Evolutionary conservation across 2,329 filamentous ascomycete genomes (phyloP).

Genomic region (Penicillium sp.): DNA sequence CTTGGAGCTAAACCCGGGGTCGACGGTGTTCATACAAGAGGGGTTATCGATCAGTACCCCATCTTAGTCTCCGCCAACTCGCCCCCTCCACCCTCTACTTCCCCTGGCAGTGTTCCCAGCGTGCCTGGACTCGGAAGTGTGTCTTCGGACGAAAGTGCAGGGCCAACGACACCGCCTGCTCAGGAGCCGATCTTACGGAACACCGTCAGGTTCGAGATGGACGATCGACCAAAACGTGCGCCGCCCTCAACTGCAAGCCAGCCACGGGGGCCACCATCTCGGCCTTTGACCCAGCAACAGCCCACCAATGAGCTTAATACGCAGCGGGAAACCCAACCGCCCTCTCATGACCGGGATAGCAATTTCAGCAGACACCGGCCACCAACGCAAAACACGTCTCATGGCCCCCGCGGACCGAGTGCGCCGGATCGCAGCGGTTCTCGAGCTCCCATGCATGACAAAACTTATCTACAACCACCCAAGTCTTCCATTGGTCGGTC

Average conservation of each 20-base stretch:
- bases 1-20: constrained; percentile 30
- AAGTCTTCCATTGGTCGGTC: constrained; percentile 13
- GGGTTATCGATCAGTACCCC: constrained; percentile 45
- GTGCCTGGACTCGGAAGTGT: constrained; percentile 20
- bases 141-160: constrained; percentile 28
- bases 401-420: constrained; percentile 2
- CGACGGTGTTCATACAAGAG: constrained; percentile 34
- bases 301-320: not conserved
- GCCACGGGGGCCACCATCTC: constrained; percentile 7
- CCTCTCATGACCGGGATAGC: constrained; percentile 1
- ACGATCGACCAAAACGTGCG: not conserved
- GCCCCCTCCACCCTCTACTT: constrained; percentile 10
- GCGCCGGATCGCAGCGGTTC: constrained; percentile 7
- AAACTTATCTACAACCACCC: not conserved
- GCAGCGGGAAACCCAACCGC: constrained; percentile 2
- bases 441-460: constrained; percentile 9
- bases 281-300: constrained; percentile 4
- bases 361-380: not conserved
- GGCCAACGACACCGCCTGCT: constrained; percentile 26
- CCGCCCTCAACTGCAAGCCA: constrained; percentile 8
- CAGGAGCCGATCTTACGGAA: constrained; percentile 15
- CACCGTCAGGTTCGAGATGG: constrained; percentile 3
- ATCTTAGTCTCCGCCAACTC: constrained; percentile 37
- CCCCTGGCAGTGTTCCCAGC: constrained; percentile 13
- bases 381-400: constrained; percentile 8